These are phyloP conservation scores for Talaromyces sp. DNA, from an alignment of 2,329 filamentous ascomycete species.

Conservation along the genomic window DNA sequence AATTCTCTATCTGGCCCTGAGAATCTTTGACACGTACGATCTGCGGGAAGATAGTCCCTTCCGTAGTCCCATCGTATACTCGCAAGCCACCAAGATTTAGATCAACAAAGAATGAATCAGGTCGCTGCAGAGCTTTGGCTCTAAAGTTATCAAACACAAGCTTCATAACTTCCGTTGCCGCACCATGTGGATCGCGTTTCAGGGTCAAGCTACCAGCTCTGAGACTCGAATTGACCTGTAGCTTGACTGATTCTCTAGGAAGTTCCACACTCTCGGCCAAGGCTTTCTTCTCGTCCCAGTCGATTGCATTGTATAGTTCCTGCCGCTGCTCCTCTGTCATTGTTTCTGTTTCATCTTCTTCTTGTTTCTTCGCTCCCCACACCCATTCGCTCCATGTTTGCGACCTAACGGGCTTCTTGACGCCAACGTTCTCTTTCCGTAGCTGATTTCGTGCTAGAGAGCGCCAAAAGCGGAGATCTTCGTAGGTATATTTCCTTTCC, in stretches of 20 bases:
- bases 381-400: constrained; percentile 91
- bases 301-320: constrained; percentile 94
- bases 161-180: constrained; percentile 75
- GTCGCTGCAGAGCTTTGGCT: constrained; percentile 82
- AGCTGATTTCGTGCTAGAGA: constrained; percentile 91
- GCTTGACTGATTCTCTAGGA: constrained; percentile 85
- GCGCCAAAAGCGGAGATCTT: constrained; percentile 95
- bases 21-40: constrained; percentile 95
- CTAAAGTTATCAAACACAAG: constrained; percentile 93
- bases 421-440: constrained; percentile 87
- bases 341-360: constrained; percentile 71
- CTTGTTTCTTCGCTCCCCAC: constrained; percentile 75
- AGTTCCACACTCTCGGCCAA: constrained; percentile 83
- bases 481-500: constrained; percentile 85
- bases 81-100: constrained; percentile 88
- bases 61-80: constrained; percentile 92
- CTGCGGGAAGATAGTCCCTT: constrained; percentile 85
- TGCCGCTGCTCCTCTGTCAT: constrained; percentile 96
- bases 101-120: constrained; percentile 85
- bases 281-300: constrained; percentile 95
- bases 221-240: constrained; percentile 89
- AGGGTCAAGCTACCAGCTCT: constrained; percentile 94
- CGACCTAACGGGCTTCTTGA: constrained; percentile 68
- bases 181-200: constrained; percentile 77
- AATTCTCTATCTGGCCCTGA: constrained; percentile 47